Evolutionary conservation across 1,284 basidiomycete genomes (phyloP).

Genomic region (Sanghuangporus weigelae): DNA sequence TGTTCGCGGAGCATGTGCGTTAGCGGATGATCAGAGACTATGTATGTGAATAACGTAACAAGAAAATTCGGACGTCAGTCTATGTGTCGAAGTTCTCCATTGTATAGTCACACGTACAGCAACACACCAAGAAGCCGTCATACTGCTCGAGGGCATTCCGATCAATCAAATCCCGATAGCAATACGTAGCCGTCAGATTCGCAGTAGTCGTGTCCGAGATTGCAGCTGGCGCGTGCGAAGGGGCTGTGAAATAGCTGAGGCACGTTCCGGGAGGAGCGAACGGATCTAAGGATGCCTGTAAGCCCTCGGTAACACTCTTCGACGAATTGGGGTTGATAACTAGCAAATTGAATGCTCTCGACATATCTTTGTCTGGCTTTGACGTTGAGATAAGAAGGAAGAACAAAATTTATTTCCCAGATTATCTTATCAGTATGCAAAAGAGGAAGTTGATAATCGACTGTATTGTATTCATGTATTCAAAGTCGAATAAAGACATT

Average conservation of each 20-base stretch:
- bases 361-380: background rate
- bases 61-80: background rate
- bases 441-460: background rate
- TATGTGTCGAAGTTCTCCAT: background rate
- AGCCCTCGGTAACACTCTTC: constrained; percentile 33
- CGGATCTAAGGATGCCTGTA: constrained; percentile 20
- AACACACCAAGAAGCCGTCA: constrained; percentile 41
- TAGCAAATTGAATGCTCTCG: constrained; percentile 27
- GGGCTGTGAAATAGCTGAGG: constrained; percentile 35
- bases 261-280: background rate
- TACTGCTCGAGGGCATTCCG: constrained; percentile 21
- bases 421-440: background rate
- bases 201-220: constrained; percentile 39
- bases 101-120: constrained; percentile 27
- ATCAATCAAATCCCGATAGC: constrained; percentile 26
- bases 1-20: constrained; percentile 35
- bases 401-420: background rate
- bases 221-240: constrained; percentile 32
- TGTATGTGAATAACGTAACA: background rate
- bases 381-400: background rate
- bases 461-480: background rate
- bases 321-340: constrained; percentile 50
- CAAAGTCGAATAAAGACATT: too few species aligned
- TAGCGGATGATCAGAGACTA: constrained; percentile 40
- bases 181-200: constrained; percentile 32